Percentiles rank a stretch among this genome's conserved stretches.
phyloP scores from a whole-genome alignment of 1,139 yeast species.

The Pichia sp. region DNA sequence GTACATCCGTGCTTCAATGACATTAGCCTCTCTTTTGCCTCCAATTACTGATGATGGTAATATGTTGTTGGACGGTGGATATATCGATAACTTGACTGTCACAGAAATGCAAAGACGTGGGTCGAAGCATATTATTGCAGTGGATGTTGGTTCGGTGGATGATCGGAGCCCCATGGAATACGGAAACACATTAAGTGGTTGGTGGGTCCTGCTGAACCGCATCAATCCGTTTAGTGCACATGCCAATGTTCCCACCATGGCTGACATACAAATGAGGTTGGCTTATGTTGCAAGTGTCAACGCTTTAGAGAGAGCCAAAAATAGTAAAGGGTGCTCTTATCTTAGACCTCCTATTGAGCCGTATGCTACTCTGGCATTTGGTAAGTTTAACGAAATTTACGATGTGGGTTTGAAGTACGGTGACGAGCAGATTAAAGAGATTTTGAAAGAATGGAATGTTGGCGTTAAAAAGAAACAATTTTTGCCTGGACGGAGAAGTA shows the following conservation, averaged over 20 bases:
- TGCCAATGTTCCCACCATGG: slow-evolving; percentile 89
- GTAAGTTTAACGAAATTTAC: slow-evolving; percentile 84
- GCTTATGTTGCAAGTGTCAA: slow-evolving; percentile 95
- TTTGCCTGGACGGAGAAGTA: slow-evolving; percentile 31
- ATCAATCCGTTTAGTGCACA: slow-evolving; percentile 87
- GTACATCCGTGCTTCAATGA: slow-evolving; percentile 93
- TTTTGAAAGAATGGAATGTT: slow-evolving; percentile 44
- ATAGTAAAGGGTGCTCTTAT: slow-evolving; percentile 82
- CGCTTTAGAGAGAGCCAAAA: slow-evolving; percentile 84
- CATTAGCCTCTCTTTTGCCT: slow-evolving; percentile 89
- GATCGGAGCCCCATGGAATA: slow-evolving; percentile 87
- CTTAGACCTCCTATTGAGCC: slow-evolving; percentile 91
- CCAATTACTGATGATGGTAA: slow-evolving; percentile 86
- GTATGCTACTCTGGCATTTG: slow-evolving; percentile 89
- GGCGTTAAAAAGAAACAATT: slow-evolving; percentile 38
- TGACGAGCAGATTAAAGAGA: slow-evolving; percentile 48
- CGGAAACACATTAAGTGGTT: slow-evolving; percentile 90
- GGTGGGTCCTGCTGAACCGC: slow-evolving; percentile 84
- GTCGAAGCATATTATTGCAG: slow-evolving; percentile 83
- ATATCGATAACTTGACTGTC: slow-evolving; percentile 89
- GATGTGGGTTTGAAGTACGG: slow-evolving; percentile 79
- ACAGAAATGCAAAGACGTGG: slow-evolving; percentile 87
- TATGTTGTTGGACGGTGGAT: slow-evolving; percentile 94
- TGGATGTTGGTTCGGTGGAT: slow-evolving; percentile 96
- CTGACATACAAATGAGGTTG: slow-evolving; percentile 87